Evolutionary conservation across 768 basidiomycete species (phyloP), one percentile per base, ranked within the genome.

Genomic region (Sutorius australiensis): DNA sequence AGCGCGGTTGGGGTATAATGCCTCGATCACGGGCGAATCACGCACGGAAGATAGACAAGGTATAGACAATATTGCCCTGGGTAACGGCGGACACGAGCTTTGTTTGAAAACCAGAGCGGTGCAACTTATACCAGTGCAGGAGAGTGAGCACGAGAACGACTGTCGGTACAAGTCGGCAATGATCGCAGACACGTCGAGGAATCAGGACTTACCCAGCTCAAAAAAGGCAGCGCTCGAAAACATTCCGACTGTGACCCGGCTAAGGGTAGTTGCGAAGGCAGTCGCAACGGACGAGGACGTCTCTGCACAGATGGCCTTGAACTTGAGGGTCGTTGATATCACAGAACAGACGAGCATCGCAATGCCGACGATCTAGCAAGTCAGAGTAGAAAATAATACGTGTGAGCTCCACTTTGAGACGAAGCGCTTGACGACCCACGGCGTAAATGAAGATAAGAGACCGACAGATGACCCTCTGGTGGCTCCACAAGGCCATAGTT

Each of bases 161-260:
- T 59, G 41, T 7, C 2, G 2, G 16, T 13, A 11, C 13, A 8
- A 30, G 21, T 33, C 1, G 30, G 39, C 34, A 4, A 40, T 33
- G 17, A 40, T 28, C n/a, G n/a, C 8, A 31, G 3, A 48, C 14
- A 14, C 5, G 8, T 34, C 8, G 3, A 14, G n/a, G 12, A 17
- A 28, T 21, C 12, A 30, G 17, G n/a, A 40, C 56, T 32, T 14
- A 57, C 57, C 46, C 19, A 58, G 46, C 30, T 58, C 57, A 16
- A 58, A 58, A 7, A 41, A 58, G 27, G 50, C 50, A 21, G 56
- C 47, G 5, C 56, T 42, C 6, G 43, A 58, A 42, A 58, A 58
- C 43, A 58, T 37, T 3, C 55, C 46, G 1, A 57, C 41, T 3
- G 49, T 51, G 36, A 47, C 48, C 5, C 3, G 39, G 12, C 56